Conservation (phyloP, 192 early-diverging fungal species). For the Umbelopsis sp. region DNA sequence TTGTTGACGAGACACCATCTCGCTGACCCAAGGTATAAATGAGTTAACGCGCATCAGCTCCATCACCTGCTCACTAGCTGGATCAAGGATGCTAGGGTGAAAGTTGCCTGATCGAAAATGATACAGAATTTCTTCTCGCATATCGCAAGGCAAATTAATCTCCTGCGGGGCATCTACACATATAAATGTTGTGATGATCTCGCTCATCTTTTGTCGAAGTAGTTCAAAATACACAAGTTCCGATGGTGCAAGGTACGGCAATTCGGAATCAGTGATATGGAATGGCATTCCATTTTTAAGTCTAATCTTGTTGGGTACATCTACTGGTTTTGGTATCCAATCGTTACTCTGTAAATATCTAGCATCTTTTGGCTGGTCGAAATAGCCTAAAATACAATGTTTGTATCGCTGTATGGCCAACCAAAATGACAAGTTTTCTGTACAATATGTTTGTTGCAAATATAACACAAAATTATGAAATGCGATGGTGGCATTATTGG, state of each 20-base stretch:
- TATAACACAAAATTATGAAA: constrained; percentile 31
- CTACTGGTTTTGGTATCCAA: constrained; percentile 12
- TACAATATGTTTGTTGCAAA: constrained; percentile 39
- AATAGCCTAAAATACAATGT: constrained; percentile 21
- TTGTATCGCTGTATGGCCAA: constrained; percentile 40
- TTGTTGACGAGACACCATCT: constrained; percentile 8
- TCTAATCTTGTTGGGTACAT: neutral
- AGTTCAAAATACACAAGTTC: constrained; percentile 7
- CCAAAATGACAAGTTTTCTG: constrained; percentile 47
- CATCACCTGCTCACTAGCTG: constrained; percentile 8
- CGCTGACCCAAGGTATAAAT: constrained; percentile 31
- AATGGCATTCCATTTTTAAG: neutral
- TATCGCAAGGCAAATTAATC: constrained; percentile 38
- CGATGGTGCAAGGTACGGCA: neutral
- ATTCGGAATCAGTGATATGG: neutral
- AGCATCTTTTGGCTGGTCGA: neutral
- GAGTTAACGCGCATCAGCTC: constrained; percentile 40
- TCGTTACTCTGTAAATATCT: constrained; percentile 3
- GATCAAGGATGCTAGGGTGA: constrained; percentile 27
- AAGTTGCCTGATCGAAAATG: constrained; percentile 30
- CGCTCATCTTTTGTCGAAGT: constrained; percentile 24
- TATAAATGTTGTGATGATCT: constrained; percentile 37
- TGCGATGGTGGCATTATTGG: constrained; percentile 2
- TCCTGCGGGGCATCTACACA: constrained; percentile 32
- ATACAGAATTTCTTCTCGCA: constrained; percentile 32